Evolutionary conservation across 2,329 filamentous ascomycete genomes (phyloP).

Genomic region (Sporothrix mexicana): DNA sequence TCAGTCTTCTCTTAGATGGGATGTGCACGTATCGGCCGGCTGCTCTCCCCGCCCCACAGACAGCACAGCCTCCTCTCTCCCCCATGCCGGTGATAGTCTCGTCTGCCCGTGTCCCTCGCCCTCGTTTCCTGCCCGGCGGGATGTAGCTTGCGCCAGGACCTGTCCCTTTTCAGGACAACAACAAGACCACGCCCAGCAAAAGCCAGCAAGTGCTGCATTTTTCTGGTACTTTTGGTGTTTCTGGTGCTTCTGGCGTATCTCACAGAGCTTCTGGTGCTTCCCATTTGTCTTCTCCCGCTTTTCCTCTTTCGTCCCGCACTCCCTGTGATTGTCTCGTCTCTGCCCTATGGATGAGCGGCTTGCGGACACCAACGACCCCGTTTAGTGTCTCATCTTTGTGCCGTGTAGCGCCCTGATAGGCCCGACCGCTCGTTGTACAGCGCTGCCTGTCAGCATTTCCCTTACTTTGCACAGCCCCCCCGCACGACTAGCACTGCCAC

Average conservation of each 20-base stretch:
- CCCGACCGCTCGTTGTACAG: conserved; percentile 14
- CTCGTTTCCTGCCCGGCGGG: conserved; percentile 6
- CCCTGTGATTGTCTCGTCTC: conserved; percentile 10
- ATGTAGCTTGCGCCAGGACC: conserved; percentile 12
- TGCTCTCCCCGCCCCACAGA: neutral
- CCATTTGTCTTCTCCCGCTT: conserved; percentile 23
- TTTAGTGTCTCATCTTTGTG: conserved; percentile 35
- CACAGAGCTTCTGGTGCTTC: conserved; percentile 17
- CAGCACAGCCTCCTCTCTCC: conserved; percentile 24
- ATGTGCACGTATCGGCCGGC: conserved; percentile 13
- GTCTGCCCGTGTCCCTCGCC: conserved; percentile 5
- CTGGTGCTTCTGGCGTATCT: conserved; percentile 21
- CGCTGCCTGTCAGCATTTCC: conserved; percentile 38
- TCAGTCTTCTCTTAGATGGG: neutral
- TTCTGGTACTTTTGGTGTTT: conserved; percentile 1
- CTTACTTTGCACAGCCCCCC: conserved; percentile 51
- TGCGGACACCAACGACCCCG: conserved; percentile 12
- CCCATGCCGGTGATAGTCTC: conserved; percentile 9
- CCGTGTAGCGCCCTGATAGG: conserved; percentile 34
- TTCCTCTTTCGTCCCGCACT: conserved; percentile 23
- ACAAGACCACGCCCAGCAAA: neutral
- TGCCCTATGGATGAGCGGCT: neutral
- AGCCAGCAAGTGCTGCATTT: neutral
- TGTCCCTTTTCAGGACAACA: neutral
- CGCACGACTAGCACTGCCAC: conserved; percentile 48